phyloP scores from a whole-genome alignment of 225 moss, liverwort and hornwort species.

The Bryum argenteum region DNA sequence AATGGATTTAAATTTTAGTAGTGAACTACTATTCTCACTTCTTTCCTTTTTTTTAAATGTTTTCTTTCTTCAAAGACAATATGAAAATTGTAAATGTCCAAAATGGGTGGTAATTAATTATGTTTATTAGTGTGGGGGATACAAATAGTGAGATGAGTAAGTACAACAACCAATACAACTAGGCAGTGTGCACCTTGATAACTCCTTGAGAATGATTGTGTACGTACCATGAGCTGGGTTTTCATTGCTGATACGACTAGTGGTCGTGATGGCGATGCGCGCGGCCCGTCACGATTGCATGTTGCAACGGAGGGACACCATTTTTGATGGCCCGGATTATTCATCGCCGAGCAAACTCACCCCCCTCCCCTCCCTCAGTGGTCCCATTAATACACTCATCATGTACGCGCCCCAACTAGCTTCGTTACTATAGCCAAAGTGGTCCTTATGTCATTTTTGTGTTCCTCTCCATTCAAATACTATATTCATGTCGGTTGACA shows the following conservation, averaged over 20 bases:
- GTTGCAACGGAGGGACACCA: not conserved
- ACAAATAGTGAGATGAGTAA: not conserved
- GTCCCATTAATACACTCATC: not conserved
- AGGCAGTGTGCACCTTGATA: conserved; percentile 16
- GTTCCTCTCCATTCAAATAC: too few species aligned
- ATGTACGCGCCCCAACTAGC: not conserved
- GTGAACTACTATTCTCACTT: too few species aligned
- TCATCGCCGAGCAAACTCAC: not conserved
- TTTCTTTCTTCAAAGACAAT: not conserved
- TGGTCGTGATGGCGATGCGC: not conserved
- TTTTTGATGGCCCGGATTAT: not conserved
- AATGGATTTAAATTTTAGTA: too few species aligned
- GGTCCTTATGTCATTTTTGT: not conserved
- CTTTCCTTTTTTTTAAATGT: too few species aligned
- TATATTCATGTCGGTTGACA: too few species aligned
- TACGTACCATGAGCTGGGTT: not conserved
- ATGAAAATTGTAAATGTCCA: not conserved
- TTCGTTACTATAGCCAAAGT: not conserved
- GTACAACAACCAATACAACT: conserved; percentile 8
- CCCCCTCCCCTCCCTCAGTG: not conserved
- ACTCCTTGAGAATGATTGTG: not conserved
- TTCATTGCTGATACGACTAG: conserved; percentile 14
- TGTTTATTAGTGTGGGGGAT: not conserved
- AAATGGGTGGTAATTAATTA: not conserved
- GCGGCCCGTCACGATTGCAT: conserved; percentile 11